phyloP scores from a whole-genome alignment of 352 stramenopile species.

The Phytopythium boreale region DNA sequence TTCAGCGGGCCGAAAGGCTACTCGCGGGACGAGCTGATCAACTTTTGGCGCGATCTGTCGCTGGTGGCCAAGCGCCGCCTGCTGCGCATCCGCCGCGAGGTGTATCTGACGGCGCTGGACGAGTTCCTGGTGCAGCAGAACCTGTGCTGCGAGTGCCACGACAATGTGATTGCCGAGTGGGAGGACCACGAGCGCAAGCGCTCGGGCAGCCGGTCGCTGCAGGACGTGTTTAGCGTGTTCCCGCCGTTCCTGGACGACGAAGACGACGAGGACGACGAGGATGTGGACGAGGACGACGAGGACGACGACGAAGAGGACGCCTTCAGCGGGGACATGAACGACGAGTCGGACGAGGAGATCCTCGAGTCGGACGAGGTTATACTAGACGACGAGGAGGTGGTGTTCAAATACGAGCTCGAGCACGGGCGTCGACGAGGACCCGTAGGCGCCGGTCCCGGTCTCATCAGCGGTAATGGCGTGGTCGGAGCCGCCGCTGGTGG shows the following conservation, averaged over 20 bases:
- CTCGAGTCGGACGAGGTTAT: constrained; percentile 36
- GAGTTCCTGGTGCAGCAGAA: constrained; percentile 77
- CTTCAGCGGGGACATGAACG: constrained; percentile 24
- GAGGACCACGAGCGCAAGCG: constrained; percentile 71
- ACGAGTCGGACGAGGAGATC: constrained; percentile 43
- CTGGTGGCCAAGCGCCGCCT: constrained; percentile 59
- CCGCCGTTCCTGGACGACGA: constrained; percentile 72
- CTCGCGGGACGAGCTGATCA: constrained; percentile 71
- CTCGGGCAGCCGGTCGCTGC: constrained; percentile 59
- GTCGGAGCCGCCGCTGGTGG: not conserved
- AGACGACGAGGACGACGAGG: constrained; percentile 58
- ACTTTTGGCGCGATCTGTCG: constrained; percentile 77
- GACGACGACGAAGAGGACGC: constrained; percentile 33
- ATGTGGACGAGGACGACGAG: constrained; percentile 49
- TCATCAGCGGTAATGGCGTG: not conserved
- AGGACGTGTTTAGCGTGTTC: constrained; percentile 77
- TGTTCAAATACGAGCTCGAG: constrained; percentile 76
- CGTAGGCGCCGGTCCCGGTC: not conserved
- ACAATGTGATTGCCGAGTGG: constrained; percentile 82
- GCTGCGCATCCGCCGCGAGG: constrained; percentile 68
- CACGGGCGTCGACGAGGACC: constrained; percentile 26
- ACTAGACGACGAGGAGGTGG: constrained; percentile 55
- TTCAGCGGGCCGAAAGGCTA: constrained; percentile 47
- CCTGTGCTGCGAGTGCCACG: constrained; percentile 79
- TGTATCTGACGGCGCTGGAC: constrained; percentile 65